Evolutionary conservation across 176 grass and related monocot species (phyloP).

Genomic region (Oryza officinalis): DNA sequence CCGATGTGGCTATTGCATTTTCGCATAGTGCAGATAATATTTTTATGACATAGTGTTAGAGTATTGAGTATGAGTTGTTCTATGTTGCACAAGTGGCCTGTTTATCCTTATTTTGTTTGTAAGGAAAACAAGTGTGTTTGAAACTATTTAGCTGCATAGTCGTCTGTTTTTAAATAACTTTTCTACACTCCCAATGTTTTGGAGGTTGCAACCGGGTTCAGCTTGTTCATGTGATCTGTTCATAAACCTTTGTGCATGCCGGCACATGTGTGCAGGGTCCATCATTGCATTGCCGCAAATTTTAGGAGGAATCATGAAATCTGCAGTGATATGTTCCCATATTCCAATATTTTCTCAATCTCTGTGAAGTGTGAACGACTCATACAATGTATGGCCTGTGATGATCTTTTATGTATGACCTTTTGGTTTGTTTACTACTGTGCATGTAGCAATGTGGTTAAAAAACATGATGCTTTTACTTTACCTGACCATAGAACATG

Average conservation of each 20-base stretch:
- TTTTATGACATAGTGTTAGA: not conserved
- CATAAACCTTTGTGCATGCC: not conserved
- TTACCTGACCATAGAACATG: conserved; percentile 29
- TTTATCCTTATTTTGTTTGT: not conserved
- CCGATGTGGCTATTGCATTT: not conserved
- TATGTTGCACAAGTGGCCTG: not conserved
- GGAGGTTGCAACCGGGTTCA: not conserved
- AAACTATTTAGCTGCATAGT: not conserved
- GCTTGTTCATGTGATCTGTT: not conserved
- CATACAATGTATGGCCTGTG: not conserved
- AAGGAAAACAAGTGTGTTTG: not conserved
- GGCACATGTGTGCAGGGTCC: not conserved
- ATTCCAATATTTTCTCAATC: not conserved
- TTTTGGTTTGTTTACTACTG: conserved; percentile 28
- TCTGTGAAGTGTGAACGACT: not conserved
- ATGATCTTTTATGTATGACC: not conserved
- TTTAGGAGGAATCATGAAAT: not conserved
- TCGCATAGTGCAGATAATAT: not conserved
- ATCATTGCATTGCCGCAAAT: not conserved
- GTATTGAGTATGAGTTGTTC: conserved; percentile 1
- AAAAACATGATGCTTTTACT: conserved; percentile 27
- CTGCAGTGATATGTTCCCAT: not conserved
- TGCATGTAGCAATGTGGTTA: conserved; percentile 8
- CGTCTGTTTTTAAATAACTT: not conserved
- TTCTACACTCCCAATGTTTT: not conserved